Percentiles rank a stretch among this genome's conserved stretches.
phyloP scores from a whole-genome alignment of 2,329 filamentous ascomycete genomes.

The Tolypocladium tundrense region DNA sequence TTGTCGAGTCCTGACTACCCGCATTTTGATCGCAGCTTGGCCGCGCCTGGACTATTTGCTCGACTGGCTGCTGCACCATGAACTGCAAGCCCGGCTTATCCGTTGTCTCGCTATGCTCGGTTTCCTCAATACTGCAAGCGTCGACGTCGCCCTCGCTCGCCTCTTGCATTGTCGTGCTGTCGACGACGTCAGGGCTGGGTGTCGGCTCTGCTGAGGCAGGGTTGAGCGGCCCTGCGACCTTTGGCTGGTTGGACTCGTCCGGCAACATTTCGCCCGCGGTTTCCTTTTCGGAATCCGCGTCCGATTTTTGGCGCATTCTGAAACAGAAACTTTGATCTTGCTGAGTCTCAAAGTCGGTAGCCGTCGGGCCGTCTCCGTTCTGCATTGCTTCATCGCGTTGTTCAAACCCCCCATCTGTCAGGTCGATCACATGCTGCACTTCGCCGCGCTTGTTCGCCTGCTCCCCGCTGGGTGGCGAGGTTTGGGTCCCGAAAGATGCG shows the following conservation, averaged over 20 bases:
- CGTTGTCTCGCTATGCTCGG: background rate
- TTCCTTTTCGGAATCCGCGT: background rate
- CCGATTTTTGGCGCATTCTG: constrained; percentile 9
- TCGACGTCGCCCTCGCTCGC: background rate
- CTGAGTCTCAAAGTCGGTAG: constrained; percentile 13
- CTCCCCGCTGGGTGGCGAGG: background rate
- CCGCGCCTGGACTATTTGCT: background rate
- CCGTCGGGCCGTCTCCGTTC: background rate
- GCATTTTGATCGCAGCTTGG: background rate
- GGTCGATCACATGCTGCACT: no score
- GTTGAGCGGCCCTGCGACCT: background rate
- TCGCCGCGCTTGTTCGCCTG: background rate
- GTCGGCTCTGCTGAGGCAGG: background rate
- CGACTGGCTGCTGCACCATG: background rate
- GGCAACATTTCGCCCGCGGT: background rate
- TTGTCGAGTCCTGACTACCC: background rate
- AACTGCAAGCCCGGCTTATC: background rate
- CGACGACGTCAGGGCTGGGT: background rate
- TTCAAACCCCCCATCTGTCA: background rate
- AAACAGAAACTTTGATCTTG: constrained; percentile 23
- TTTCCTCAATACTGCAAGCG: background rate
- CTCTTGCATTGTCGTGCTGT: background rate
- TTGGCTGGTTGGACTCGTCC: background rate
- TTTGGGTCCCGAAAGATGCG: background rate
- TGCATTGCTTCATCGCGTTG: background rate